Evolutionary conservation across 2,329 filamentous ascomycete genomes (phyloP), one percentile per base, ranked within the genome.

Genomic region (Orbilia blumenaviensis): DNA sequence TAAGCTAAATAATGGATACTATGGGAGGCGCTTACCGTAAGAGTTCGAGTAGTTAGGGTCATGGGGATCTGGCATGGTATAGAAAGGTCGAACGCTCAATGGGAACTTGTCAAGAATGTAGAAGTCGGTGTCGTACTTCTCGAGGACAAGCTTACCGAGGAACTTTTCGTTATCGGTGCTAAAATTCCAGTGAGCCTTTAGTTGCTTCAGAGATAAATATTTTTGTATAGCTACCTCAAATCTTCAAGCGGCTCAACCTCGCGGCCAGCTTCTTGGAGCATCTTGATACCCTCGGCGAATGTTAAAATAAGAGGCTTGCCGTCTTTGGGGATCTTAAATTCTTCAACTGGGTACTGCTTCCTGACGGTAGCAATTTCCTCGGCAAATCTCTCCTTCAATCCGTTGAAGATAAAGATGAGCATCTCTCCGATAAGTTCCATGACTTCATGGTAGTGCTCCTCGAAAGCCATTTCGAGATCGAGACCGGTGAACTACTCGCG

Each of bases 31-130:
- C 12, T 27, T 79, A 80, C 79, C 80, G 80, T 87, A 89, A 10
- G 88, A 87, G 79, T 90, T 90, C 9, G 88, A 92, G 78, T 92
- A 87, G 36, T 86, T 86, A 66, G 88, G 86, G 80, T 91, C 88
- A 46, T 87, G 85, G 1, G 88, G 88, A 81, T 92, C 91, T 64
- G 92, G 89, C 85, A 94, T 92, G 77, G 94, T 93, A 84, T 97
- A 98, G 84, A 97, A 97, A 3, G 94, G 94, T 29, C 95, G 89
- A 18, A 95, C 92, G 38, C 87, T 86, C 83, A 95, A 89, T 48
- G 95, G 95, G 87, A 97, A 99, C 84, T 98, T 95, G 86, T 98
- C 94, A 78, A 99, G 88, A 21, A 96, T 90, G 85, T 97, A 98
- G 85, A 98, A 98, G 85, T 99, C 95, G 75, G 93, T 95, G 82